Conservation (phyloP, 345 rosid species). For the Raphanus raphanistrum region DNA sequence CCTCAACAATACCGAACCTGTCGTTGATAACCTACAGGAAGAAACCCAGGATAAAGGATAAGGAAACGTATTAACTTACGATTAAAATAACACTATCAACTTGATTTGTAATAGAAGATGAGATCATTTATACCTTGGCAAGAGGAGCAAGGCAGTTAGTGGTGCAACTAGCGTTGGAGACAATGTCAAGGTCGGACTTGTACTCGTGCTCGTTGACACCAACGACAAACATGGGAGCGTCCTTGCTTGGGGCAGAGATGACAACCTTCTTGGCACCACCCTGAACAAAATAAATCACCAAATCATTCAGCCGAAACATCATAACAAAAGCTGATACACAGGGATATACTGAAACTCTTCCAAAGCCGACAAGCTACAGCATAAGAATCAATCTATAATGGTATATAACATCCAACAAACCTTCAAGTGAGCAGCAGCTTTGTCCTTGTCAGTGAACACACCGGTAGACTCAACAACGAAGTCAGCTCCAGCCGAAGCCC, state of each 20-base stretch:
- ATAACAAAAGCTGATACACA: neutral
- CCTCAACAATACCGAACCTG: constrained; percentile 89
- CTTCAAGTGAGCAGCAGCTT: constrained; percentile 97
- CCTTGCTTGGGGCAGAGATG: constrained; percentile 90
- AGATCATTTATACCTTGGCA: constrained; percentile 92
- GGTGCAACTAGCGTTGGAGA: constrained; percentile 96
- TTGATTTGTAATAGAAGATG: no score
- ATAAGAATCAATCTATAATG: neutral
- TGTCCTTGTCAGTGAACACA: constrained; percentile 94
- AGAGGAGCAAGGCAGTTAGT: constrained; percentile 96
- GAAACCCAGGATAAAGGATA: neutral
- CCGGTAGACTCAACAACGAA: constrained; percentile 84
- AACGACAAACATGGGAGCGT: constrained; percentile 94
- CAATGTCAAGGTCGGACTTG: constrained; percentile 68
- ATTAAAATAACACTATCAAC: neutral
- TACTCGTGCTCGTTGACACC: constrained; percentile 93
- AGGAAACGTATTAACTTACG: neutral
- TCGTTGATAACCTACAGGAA: constrained; percentile 68
- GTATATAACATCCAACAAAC: constrained; percentile 33
- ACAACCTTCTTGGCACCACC: constrained; percentile 98
- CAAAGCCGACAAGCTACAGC: neutral
- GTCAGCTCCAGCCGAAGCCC: constrained; percentile 78
- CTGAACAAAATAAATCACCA: constrained; percentile 38
- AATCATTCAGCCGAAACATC: neutral
- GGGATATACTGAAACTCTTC: neutral